phyloP scores from a whole-genome alignment of 192 early-diverging fungal species.

The Coemansia sp. region DNA sequence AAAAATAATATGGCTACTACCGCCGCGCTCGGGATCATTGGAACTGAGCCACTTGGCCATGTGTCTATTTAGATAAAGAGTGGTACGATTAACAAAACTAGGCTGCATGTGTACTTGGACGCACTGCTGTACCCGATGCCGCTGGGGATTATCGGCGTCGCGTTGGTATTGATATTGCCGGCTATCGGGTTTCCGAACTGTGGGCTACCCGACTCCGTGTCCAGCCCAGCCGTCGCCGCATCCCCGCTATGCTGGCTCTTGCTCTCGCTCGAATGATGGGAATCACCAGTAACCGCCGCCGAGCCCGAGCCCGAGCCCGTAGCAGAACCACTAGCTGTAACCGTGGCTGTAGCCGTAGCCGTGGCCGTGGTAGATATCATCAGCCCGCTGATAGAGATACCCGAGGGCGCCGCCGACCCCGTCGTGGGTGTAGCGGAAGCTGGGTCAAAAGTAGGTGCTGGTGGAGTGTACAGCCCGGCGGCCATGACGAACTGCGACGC shows the following conservation, averaged over 20 bases:
- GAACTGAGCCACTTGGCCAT: no score
- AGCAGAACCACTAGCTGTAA: background rate
- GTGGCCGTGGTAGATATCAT: background rate
- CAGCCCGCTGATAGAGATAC: constrained; percentile 4
- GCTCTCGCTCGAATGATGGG: background rate
- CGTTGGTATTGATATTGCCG: constrained; percentile 24
- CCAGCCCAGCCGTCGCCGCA: constrained; percentile 14
- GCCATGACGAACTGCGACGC: constrained; percentile 49
- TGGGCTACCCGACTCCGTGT: background rate
- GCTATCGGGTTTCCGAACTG: constrained; percentile 51
- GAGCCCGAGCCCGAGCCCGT: no score
- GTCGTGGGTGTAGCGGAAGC: constrained; percentile 14
- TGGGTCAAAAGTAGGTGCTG: constrained; percentile 12
- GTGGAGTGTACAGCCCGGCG: constrained; percentile 43
- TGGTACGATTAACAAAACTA: background rate
- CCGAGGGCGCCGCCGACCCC: background rate
- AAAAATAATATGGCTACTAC: no score
- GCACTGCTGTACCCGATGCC: constrained; percentile 39
- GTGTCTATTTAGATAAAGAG: background rate
- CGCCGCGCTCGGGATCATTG: no score
- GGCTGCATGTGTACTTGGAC: background rate
- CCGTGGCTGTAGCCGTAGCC: background rate
- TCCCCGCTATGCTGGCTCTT: constrained; percentile 1
- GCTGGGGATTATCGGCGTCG: constrained; percentile 32
- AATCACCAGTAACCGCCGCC: no score